phyloP scores from a whole-genome alignment of 805 yeast species.

The Wickerhamomyces bisporus region DNA sequence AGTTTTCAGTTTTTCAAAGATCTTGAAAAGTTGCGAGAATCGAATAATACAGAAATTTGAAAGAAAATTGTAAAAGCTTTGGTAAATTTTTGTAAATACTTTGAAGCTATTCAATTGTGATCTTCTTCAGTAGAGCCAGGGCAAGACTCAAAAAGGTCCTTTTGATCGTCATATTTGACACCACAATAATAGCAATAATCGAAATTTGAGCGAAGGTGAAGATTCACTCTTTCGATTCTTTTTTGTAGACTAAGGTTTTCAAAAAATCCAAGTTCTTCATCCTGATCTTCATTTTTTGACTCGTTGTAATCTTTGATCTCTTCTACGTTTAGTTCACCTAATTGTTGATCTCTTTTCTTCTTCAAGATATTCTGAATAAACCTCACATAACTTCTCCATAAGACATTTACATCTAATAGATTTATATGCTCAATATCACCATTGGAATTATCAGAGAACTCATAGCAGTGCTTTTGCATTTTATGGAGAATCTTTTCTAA shows the following conservation, averaged over 20 bases:
- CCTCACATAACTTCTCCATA: conserved; percentile 37
- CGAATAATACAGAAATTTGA: too few relatives aligned
- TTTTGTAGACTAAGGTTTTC: conserved; percentile 23
- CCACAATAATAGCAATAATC: conserved; percentile 52
- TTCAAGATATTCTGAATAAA: conserved; percentile 10
- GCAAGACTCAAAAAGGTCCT: conserved; percentile 38
- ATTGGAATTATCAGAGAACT: conserved; percentile 31
- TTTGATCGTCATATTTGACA: conserved; percentile 27
- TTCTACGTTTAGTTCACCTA: background rate
- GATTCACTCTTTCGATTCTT: conserved; percentile 29
- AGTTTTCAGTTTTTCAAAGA: background rate
- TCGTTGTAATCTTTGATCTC: conserved; percentile 8
- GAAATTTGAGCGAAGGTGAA: conserved; percentile 34
- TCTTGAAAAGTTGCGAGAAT: too few relatives aligned
- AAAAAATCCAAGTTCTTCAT: conserved; percentile 29
- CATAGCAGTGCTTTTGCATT: conserved; percentile 39
- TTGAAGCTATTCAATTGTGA: conserved; percentile 26
- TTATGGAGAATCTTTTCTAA: conserved; percentile 17
- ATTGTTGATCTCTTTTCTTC: conserved; percentile 7
- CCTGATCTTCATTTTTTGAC: conserved; percentile 10
- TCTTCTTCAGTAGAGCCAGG: conserved; percentile 45
- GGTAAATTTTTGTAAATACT: too few relatives aligned
- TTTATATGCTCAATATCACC: conserved; percentile 21
- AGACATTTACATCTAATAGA: conserved; percentile 29
- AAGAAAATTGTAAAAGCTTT: too few relatives aligned